Evolutionary conservation across 1,139 yeast genomes (phyloP), one percentile per base, ranked within the genome.

Genomic region (Kodamaea arcana): DNA sequence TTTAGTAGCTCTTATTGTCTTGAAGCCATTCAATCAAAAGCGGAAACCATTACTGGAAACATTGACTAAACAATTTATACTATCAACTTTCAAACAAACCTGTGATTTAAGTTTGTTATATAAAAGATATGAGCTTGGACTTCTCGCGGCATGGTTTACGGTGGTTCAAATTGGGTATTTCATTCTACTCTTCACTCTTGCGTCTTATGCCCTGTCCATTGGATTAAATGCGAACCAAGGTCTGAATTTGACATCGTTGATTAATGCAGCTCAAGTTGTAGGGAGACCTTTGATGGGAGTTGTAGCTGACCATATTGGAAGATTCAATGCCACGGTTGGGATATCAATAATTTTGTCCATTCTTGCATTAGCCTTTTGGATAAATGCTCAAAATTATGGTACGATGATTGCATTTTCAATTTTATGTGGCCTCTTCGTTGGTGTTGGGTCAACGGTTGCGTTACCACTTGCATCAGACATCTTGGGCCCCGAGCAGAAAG

Each of bases 231-330:
- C 67, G 20, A 50, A 64, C 14, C 80, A 82, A 45, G 85, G 80
- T 6, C 71, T 87, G 6, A 58, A 64, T 16, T 57, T 81, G 17
- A 78, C 86, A 4, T 80, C 87, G 0, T 54, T 80, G 6, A 58
- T 82, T 46, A 80, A 78, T 51, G 78, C 76, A 4, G 80, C 80
- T 2, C 88, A 82, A 54, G 57, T 69, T 3, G 43, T 83, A n/a
- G 92, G 92, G 0, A 66, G 92, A 45, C 90, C 90, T 1, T 24
- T 58, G 1, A 62, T 80, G 53, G 92, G 92, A 0, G 38, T 62
- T 4, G 24, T 70, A 4, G 80, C 81, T 16, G 92, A 83, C 51
- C 58, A 44, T 23, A 53, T 64, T 33, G 92, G 94, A 1, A 62
- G 87, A 40, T 58, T 69, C 29, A 82, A 80, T 51, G 59, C 72